phyloP scores from a whole-genome alignment of 2,329 filamentous ascomycete genomes.

The Triangularia setosa region DNA sequence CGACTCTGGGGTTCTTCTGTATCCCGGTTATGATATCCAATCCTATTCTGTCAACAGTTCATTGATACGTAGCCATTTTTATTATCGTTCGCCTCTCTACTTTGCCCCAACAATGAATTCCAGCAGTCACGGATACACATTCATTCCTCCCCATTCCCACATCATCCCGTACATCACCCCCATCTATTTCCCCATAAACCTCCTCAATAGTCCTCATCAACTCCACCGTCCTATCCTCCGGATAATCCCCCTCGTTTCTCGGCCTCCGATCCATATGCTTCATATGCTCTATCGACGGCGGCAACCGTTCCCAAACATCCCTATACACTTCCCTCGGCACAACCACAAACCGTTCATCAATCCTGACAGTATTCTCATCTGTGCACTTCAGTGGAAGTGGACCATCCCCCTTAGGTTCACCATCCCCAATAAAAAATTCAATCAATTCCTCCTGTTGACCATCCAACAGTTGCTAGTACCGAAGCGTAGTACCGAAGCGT shows the following conservation, averaged over 20 bases:
- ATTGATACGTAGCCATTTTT: no score
- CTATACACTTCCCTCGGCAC: conserved; percentile 12
- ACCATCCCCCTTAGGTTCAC: neutral
- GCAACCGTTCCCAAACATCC: conserved; percentile 8
- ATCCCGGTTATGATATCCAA: no score
- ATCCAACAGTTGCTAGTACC: conserved; percentile 11
- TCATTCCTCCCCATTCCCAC: neutral
- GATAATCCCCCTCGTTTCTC: neutral
- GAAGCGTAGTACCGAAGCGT: neutral
- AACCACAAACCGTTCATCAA: conserved; percentile 28
- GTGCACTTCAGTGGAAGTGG: neutral
- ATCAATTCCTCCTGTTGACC: conserved; percentile 6
- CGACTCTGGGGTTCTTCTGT: no score
- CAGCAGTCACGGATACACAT: no score
- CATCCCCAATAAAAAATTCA: conserved; percentile 1
- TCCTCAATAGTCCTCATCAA: neutral
- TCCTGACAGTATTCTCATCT: neutral
- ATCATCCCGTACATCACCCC: neutral
- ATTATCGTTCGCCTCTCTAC: no score
- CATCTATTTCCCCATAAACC: neutral
- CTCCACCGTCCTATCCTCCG: neutral
- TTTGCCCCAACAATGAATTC: no score
- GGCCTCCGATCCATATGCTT: neutral
- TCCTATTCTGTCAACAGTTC: no score
- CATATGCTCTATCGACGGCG: neutral